phyloP scores from a whole-genome alignment of 495 filamentous ascomycete species.

The Cercophora newfieldiana region DNA sequence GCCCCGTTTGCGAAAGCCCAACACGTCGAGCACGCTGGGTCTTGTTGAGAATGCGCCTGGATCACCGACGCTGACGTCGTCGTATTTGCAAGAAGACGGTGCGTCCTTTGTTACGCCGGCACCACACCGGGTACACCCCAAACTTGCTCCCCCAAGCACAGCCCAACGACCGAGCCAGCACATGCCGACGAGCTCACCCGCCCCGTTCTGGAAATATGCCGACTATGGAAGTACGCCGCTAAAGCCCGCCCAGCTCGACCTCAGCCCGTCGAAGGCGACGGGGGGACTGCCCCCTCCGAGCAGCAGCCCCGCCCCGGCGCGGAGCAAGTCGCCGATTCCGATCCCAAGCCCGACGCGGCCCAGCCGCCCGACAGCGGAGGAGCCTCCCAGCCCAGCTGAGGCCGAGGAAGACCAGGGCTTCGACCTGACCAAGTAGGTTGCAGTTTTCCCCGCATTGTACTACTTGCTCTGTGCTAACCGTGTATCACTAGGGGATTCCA shows the following conservation, averaged over 20 bases:
- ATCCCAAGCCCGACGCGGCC: conserved; percentile 34
- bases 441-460: background rate
- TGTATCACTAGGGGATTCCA: conserved; percentile 39
- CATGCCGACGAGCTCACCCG: conserved; percentile 91
- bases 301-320: conserved; percentile 63
- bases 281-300: conserved; percentile 54
- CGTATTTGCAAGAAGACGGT: conserved; percentile 54
- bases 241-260: conserved; percentile 58
- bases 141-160: conserved; percentile 84
- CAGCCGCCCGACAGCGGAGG: conserved; percentile 18
- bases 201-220: conserved; percentile 94
- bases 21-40: conserved; percentile 52
- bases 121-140: conserved; percentile 77
- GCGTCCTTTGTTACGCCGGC: conserved; percentile 77
- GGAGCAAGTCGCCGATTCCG: conserved; percentile 35
- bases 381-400: conserved; percentile 25
- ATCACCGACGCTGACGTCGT: conserved; percentile 72
- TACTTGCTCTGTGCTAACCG: conserved; percentile 18
- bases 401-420: conserved; percentile 36
- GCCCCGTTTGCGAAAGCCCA: conserved; percentile 47
- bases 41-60: conserved; percentile 59
- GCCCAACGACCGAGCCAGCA: conserved; percentile 88
- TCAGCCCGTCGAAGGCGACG: conserved; percentile 52
- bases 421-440: conserved; percentile 40
- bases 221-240: conserved; percentile 78